A percentile compares a stretch with the other conserved stretches of the same genome.
phyloP scores from a whole-genome alignment of 768 basidiomycete genomes.

The Mycena galopus region DNA sequence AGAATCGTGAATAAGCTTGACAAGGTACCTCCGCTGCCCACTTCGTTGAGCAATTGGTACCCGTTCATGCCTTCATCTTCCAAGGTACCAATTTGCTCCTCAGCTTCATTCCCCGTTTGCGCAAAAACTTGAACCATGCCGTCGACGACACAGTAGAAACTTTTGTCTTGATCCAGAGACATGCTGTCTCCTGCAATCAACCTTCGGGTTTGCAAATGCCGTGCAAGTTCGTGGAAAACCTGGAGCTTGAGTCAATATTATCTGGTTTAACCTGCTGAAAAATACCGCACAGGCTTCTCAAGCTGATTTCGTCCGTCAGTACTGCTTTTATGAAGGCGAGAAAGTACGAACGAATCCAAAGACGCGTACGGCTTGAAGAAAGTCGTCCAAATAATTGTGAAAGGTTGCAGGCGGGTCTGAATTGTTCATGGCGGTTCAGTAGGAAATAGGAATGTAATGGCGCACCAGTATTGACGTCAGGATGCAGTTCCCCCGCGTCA shows the following conservation, averaged over 20 bases:
- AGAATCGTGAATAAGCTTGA: slow-evolving; percentile 98
- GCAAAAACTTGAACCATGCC: slow-evolving; percentile 97
- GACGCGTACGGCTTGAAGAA: slow-evolving; percentile 94
- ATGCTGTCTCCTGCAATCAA: slow-evolving; percentile 96
- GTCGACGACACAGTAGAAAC: slow-evolving; percentile 98
- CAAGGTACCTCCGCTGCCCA: slow-evolving; percentile 94
- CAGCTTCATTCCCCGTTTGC: slow-evolving; percentile 67
- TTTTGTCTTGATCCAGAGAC: slow-evolving; percentile 91
- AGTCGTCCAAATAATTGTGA: slow-evolving; percentile 98
- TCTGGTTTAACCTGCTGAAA: background rate
- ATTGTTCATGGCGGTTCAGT: slow-evolving; percentile 15
- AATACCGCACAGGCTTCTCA: slow-evolving; percentile 88
- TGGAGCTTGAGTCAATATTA: slow-evolving; percentile 42
- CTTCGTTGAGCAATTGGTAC: slow-evolving; percentile 96
- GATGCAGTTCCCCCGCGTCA: slow-evolving; percentile 89
- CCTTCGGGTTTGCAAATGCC: slow-evolving; percentile 95
- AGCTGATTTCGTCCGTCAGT: slow-evolving; percentile 50
- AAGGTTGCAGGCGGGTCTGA: slow-evolving; percentile 81
- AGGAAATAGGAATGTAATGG: background rate
- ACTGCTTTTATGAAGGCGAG: background rate
- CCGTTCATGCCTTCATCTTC: slow-evolving; percentile 94
- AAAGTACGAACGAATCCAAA: slow-evolving; percentile 85
- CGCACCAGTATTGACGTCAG: slow-evolving; percentile 84
- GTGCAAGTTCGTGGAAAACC: slow-evolving; percentile 97
- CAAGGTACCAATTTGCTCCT: slow-evolving; percentile 69